Conservation (phyloP, 192 early-diverging fungal genomes). For the Backusella tuberculispora region DNA sequence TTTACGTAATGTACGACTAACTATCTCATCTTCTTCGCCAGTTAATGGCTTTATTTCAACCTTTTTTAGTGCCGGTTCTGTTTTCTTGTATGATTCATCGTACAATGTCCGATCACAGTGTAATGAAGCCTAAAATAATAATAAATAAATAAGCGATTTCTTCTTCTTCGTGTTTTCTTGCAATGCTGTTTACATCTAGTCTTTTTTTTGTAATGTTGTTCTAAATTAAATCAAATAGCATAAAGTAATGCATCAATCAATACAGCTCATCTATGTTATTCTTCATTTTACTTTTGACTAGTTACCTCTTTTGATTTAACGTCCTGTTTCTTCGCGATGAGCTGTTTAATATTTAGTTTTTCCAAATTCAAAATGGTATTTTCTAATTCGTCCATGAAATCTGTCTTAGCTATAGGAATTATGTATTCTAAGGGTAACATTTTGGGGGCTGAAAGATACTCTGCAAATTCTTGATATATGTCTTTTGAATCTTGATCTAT, state of each 20-base stretch:
- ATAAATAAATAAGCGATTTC: not conserved
- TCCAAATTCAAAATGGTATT: not conserved
- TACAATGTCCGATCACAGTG: not conserved
- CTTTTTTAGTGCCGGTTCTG: conserved; percentile 4
- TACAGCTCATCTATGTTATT: not conserved
- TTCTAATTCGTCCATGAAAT: not conserved
- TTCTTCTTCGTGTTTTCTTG: not conserved
- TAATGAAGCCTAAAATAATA: not conserved
- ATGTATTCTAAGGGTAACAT: not conserved
- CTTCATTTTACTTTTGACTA: not conserved
- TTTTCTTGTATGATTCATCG: conserved; percentile 26
- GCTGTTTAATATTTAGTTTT: not conserved
- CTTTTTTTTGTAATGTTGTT: not conserved
- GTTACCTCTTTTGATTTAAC: not conserved
- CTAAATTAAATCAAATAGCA: not conserved
- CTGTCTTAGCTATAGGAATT: not conserved
- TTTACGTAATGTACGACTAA: not conserved
- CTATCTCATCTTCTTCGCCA: not conserved
- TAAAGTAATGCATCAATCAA: not conserved
- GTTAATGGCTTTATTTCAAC: not conserved
- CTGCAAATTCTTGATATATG: not conserved
- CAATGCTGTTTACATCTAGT: not conserved
- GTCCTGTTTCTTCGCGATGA: not conserved
- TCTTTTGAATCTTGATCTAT: not conserved
- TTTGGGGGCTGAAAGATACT: not conserved